Evolutionary conservation across 2,329 filamentous ascomycete species (phyloP).

Genomic region (Botrytis porri): DNA sequence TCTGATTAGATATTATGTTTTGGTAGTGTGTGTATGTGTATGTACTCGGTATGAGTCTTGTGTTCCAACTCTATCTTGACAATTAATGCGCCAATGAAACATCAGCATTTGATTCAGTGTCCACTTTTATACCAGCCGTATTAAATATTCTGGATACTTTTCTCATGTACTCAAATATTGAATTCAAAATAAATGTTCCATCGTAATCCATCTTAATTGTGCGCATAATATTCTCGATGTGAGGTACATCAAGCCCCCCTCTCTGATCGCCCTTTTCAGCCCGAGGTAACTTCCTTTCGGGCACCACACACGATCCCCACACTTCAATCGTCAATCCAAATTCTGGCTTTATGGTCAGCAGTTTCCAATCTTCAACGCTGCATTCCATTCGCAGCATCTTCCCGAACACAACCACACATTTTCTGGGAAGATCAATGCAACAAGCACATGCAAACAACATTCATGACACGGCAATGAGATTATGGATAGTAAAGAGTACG

Average conservation of each 20-base stretch:
- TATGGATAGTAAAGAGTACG: neutral
- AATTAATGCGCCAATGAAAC: conserved; percentile 14
- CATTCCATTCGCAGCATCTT: conserved; percentile 2
- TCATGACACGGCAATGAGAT: neutral
- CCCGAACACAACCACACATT: neutral
- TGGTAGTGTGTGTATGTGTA: neutral
- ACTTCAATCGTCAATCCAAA: conserved; percentile 4
- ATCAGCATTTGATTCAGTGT: too few species aligned
- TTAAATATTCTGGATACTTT: neutral
- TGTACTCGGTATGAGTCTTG: neutral
- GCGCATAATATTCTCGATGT: neutral
- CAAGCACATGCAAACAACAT: conserved; percentile 1
- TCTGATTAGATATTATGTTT: neutral
- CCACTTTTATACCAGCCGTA: neutral
- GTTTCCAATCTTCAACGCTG: neutral
- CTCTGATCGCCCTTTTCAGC: neutral
- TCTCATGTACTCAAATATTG: neutral
- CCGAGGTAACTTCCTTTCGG: conserved; percentile 7
- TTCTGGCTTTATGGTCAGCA: conserved; percentile 1
- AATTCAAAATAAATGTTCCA: neutral
- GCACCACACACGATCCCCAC: neutral
- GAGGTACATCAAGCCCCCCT: neutral
- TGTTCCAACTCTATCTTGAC: neutral
- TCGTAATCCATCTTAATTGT: conserved; percentile 6
- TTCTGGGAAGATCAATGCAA: neutral